These are phyloP conservation scores for Penicillium sp. DNA, from an alignment of 2,329 filamentous ascomycete genomes.

Conservation along the genomic window DNA sequence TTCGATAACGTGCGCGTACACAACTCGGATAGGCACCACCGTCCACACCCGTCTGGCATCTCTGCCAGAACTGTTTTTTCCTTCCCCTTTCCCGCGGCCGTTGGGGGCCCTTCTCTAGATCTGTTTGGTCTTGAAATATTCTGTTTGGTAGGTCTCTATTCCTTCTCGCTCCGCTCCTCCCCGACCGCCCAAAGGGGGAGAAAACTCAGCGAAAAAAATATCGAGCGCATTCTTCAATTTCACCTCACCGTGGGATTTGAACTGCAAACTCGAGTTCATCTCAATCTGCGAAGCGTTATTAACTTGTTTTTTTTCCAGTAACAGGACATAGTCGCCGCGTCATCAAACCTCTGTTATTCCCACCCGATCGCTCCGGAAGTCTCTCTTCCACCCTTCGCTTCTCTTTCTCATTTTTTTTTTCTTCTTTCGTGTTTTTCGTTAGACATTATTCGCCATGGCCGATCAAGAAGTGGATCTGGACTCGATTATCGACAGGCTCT, in stretches of 20 bases:
- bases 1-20: constrained; percentile 15
- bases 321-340: constrained; percentile 36
- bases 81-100: constrained; percentile 22
- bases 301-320: constrained; percentile 15
- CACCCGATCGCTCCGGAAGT: constrained; percentile 30
- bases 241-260: constrained; percentile 3
- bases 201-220: constrained; percentile 1
- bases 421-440: constrained; percentile 27
- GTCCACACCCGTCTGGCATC: constrained; percentile 24
- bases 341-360: constrained; percentile 26
- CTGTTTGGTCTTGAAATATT: constrained; percentile 26
- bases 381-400: constrained; percentile 28
- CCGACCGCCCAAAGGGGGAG: constrained; percentile 2
- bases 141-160: constrained; percentile 28
- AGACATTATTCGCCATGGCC: constrained; percentile 59
- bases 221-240: constrained; percentile 6
- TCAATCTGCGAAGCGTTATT: constrained; percentile 15
- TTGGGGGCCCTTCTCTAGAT: constrained; percentile 28
- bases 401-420: constrained; percentile 20
- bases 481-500: constrained; percentile 96
- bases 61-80: constrained; percentile 24
- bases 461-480: constrained; percentile 94
- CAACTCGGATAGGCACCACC: constrained; percentile 18
- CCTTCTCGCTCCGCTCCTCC: neutral
- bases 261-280: constrained; percentile 11